Percentiles rank a stretch among this genome's conserved stretches.
These are phyloP conservation scores for Quercus aquifolioides DNA, from an alignment of 306 rosid species.

Conservation along the genomic window DNA sequence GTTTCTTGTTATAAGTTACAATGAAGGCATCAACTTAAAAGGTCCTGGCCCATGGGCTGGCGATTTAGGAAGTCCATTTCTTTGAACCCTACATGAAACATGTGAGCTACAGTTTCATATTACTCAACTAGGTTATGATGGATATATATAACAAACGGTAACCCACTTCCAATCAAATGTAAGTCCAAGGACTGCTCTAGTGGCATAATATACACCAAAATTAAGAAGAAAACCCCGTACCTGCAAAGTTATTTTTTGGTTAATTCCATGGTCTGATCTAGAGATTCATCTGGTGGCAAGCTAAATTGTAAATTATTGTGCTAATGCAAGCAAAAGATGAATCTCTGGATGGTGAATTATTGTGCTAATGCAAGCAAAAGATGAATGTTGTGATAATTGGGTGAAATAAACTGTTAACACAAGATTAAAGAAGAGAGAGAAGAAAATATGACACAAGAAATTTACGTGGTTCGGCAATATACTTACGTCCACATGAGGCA, in stretches of 20 bases:
- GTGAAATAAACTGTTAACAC: too few relatives aligned
- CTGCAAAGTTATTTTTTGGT: constrained; percentile 45
- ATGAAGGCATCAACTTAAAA: not conserved
- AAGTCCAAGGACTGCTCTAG: constrained; percentile 94
- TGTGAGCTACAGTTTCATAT: constrained; percentile 7
- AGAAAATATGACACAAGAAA: too few relatives aligned
- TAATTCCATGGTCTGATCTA: not conserved
- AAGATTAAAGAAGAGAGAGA: too few relatives aligned
- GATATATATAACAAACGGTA: constrained; percentile 8
- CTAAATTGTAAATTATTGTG: too few relatives aligned
- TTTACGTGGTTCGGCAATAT: too few relatives aligned
- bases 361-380: too few relatives aligned
- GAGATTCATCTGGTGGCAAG: not conserved
- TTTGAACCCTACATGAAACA: not conserved
- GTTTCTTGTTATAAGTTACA: not conserved
- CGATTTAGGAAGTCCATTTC: not conserved
- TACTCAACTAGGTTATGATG: constrained; percentile 13
- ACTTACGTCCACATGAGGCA: too few relatives aligned
- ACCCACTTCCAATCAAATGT: constrained; percentile 91
- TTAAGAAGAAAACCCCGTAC: constrained; percentile 94
- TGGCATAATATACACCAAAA: constrained; percentile 92
- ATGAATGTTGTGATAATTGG: too few relatives aligned
- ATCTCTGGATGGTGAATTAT: too few relatives aligned
- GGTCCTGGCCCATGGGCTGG: not conserved
- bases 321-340: too few relatives aligned